Base-by-base conservation (phyloP, 371 early-diverging fungal species). In the Gilbertella persicaria region DNA sequence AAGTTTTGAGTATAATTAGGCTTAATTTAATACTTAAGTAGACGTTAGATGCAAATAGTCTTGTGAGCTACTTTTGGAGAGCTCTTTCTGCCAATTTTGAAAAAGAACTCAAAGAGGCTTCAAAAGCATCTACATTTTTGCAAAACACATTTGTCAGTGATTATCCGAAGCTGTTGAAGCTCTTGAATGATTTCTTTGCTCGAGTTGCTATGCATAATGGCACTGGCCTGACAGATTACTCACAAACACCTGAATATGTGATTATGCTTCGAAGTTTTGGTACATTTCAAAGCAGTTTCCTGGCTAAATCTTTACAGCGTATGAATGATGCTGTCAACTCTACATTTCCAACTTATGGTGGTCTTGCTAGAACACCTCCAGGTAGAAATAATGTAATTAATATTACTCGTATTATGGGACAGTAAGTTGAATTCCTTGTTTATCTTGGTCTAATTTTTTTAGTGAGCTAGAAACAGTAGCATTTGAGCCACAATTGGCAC, bases 161-260 rank as follows among this genome's bases (percentile, higher is more conserved):
- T 9, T 93, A 90, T 62, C 91, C 91, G 13, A 82, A 82, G 45
- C 53, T 93, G 5, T 62, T 92, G 42, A 86, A 89, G 12, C 55
- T 91, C 4, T 68, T 92, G 52, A 85, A 86, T 48, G 89, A 90
- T 50, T 83, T 91, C 57, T 89, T 91, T 66, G 76, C 81, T 8
- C 72, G 89, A n/a, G 76, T 91, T 2, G 78, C 83, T 6, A 68
- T 88, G 25, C 76, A 82, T 50, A 84, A 73, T 53, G 83, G 78
- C 7, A 71, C 64, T 4, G 44, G 67, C 0, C 42, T 78, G 2
- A 61, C 71, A 12, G 82, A 82, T 30, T 79, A 84, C 55, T 74
- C 77, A 14, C 83, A 86, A 61, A 87, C 86, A 43, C 84, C 84
- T 2, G 89, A 90, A 43, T 81, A 80, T 36, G 68, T 82, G 21